A percentile compares a stretch with the other conserved stretches of the same genome.
These are phyloP conservation scores for Artemisia annua DNA, from an alignment of 129 eudicot species.

Conservation along the genomic window DNA sequence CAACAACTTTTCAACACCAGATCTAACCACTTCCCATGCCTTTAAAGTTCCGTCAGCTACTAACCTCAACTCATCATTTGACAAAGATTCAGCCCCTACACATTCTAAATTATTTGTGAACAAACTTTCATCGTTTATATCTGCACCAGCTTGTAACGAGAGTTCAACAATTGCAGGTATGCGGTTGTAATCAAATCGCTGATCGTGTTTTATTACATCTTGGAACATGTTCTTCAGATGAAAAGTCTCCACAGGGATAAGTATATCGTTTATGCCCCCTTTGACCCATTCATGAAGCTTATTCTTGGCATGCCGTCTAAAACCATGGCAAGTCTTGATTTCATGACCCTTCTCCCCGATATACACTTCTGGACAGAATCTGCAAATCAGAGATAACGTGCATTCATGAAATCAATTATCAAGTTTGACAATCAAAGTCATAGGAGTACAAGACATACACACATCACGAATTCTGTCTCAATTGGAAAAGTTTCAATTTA, in stretches of 20 bases:
- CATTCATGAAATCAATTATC: conserved; percentile 2
- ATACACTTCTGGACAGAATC: conserved; percentile 87
- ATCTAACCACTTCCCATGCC: conserved; percentile 80
- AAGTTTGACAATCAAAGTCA: not conserved
- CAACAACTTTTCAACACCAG: conserved; percentile 67
- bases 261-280: conserved; percentile 59
- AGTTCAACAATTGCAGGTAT: conserved; percentile 81
- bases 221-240: conserved; percentile 65
- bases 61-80: conserved; percentile 39
- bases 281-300: conserved; percentile 68
- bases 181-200: conserved; percentile 80
- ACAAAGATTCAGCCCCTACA: conserved; percentile 36
- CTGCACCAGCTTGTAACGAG: conserved; percentile 86
- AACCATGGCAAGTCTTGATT: conserved; percentile 77
- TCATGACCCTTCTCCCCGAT: conserved; percentile 79
- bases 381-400: conserved; percentile 28
- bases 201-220: conserved; percentile 58
- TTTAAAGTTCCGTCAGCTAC: conserved; percentile 49
- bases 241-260: conserved; percentile 82
- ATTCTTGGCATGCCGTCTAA: conserved; percentile 53
- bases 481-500: too few relatives aligned
- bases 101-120: conserved; percentile 8
- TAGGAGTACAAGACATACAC: not conserved
- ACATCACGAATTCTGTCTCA: not conserved
- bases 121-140: conserved; percentile 26